Base-by-base conservation (phyloP, 2,329 filamentous ascomycete genomes). In the Chrysoporthe puriensis region DNA sequence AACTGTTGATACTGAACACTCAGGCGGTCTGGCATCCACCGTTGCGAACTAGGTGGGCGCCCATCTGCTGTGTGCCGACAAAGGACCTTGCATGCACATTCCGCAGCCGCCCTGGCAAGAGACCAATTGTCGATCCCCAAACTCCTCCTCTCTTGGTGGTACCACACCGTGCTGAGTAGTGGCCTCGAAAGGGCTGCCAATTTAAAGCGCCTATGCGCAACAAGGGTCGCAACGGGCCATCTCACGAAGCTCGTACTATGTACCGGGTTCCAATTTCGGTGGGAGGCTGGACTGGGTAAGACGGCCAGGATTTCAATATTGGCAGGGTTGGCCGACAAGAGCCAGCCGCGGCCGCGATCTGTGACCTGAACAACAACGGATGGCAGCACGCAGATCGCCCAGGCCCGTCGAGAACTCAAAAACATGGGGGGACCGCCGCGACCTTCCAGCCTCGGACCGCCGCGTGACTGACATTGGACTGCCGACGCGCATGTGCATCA, bases 11-110 rank as follows among this genome's bases (percentile, higher is more conserved):
- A 11, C 16, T 26, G 36, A 5, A 44, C 40, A 14, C 40, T 32
- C 40, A 60, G 36, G 57, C 18, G 40, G 57, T 44, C 9, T 40
- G 11, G 14, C 36, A 59, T 11, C 36, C 9, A 26, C 48, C 48
- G 48, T 32, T 54, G 14, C n/a, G 5, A 26, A 52, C 9, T 13
- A 59, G 40, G 36, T 11, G n/a, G 36, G 13, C n/a, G 21, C 16
- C 34, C 16, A 13, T 14, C 57, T 44, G 34, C 57, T 59, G 40
- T 59, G 11, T 7, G 11, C 36, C 57, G 32, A 58, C 42, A 48
- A 48, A 59, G 42, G 21, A 59, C 63, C 52, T 40, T 59, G 56
- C 63, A 59, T 59, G 13, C 36, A 43, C 18, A 21, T 36, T n/a
- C 21, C 62, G 34, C 43, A 48, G 48, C 52, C 50, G 62, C 40